Evolutionary conservation across 2,329 filamentous ascomycete genomes (phyloP).

Genomic region (Penicillium sp.): DNA sequence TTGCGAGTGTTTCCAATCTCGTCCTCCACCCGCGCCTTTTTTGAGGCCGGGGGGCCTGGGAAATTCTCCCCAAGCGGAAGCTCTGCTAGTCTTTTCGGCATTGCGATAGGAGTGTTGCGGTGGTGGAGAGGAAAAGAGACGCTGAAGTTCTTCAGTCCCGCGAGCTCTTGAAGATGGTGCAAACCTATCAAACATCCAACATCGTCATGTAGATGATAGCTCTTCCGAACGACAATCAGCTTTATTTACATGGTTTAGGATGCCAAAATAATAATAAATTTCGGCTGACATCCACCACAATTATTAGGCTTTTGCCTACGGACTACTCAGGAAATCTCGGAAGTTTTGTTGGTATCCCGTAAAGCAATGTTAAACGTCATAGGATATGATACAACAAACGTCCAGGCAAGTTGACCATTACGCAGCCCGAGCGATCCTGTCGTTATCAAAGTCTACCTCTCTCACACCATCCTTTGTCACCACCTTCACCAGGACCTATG

Average conservation of each 20-base stretch:
- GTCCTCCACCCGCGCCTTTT: conserved; percentile 46
- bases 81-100: conserved; percentile 51
- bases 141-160: conserved; percentile 21
- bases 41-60: conserved; percentile 43
- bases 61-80: conserved; percentile 39
- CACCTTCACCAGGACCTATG: conserved; percentile 69
- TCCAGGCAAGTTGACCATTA: conserved; percentile 36
- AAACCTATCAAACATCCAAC: conserved; percentile 24
- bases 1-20: conserved; percentile 25
- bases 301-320: not conserved
- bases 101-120: conserved; percentile 26
- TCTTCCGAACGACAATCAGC: not conserved
- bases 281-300: not conserved
- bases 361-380: conserved; percentile 31
- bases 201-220: not conserved
- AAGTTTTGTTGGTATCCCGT: conserved; percentile 25
- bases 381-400: conserved; percentile 30
- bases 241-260: not conserved
- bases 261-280: not conserved
- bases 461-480: conserved; percentile 91
- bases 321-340: not conserved
- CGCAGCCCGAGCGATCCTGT: conserved; percentile 56
- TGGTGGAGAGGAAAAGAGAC: conserved; percentile 11
- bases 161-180: conserved; percentile 20
- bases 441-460: conserved; percentile 82